Evolutionary conservation across 1,284 basidiomycete species (phyloP).

Genomic region (Leccinum insolens): DNA sequence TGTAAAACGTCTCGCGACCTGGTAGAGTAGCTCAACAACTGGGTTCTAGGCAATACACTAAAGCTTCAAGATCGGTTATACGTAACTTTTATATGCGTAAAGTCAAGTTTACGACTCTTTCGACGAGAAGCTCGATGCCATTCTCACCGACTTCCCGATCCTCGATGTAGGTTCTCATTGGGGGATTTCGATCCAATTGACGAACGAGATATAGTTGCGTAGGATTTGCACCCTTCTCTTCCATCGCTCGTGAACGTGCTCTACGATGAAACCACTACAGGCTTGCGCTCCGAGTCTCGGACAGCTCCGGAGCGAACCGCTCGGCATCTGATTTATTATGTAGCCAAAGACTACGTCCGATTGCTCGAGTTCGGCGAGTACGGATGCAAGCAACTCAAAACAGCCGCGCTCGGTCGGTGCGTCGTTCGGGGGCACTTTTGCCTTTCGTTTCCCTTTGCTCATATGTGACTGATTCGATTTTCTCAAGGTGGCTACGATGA

Average conservation of each 20-base stretch:
- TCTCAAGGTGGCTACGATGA: slow-evolving; percentile 91
- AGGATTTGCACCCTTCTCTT: slow-evolving; percentile 93
- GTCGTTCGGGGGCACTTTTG: slow-evolving; percentile 29
- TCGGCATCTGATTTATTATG: slow-evolving; percentile 91
- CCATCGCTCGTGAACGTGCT: slow-evolving; percentile 94
- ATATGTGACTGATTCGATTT: slow-evolving; percentile 5
- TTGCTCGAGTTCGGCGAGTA: slow-evolving; percentile 97
- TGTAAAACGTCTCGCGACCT: slow-evolving; percentile 3
- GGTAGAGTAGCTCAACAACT: background rate
- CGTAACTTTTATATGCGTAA: slow-evolving; percentile 98
- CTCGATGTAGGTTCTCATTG: slow-evolving; percentile 72
- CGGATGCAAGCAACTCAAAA: slow-evolving; percentile 96
- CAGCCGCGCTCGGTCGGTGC: slow-evolving; percentile 89
- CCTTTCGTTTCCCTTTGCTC: background rate
- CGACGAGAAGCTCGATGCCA: slow-evolving; percentile 94
- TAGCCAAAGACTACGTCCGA: slow-evolving; percentile 94
- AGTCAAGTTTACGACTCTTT: slow-evolving; percentile 98
- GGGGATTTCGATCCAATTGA: background rate
- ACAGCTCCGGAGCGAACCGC: slow-evolving; percentile 82
- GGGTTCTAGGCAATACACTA: slow-evolving; percentile 83
- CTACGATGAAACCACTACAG: slow-evolving; percentile 97
- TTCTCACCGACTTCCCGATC: slow-evolving; percentile 95
- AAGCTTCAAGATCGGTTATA: slow-evolving; percentile 98
- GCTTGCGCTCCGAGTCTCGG: slow-evolving; percentile 74
- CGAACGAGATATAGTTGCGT: slow-evolving; percentile 14